Percentiles rank a stretch among this genome's conserved stretches.
Conservation (phyloP, 1,284 basidiomycete genomes). For the Malassezia arunalokei region DNA sequence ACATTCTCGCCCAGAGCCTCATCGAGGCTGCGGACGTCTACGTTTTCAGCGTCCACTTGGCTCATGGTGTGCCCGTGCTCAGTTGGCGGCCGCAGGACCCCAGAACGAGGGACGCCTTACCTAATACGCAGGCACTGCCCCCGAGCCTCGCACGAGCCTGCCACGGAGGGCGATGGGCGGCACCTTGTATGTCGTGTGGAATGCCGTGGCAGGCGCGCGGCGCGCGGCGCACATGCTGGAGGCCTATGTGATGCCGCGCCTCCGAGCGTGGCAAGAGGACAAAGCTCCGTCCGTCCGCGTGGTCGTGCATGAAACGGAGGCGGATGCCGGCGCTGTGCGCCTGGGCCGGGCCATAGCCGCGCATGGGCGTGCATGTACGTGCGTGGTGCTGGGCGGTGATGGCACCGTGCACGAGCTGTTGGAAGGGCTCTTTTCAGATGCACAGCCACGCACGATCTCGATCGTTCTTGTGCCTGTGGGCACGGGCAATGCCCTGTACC, state of each 20-base stretch:
- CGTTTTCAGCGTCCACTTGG: background rate
- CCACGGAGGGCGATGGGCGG: no score
- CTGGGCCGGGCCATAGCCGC: background rate
- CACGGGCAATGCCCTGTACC: slow-evolving; percentile 87
- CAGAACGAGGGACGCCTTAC: background rate
- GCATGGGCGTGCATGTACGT: background rate
- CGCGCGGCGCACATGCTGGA: background rate
- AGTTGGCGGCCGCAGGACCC: no score
- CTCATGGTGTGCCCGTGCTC: background rate
- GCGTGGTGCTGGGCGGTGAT: slow-evolving; percentile 43
- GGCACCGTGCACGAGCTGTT: slow-evolving; percentile 45
- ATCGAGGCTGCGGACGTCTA: background rate
- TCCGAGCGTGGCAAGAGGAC: background rate
- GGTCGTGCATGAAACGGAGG: slow-evolving; percentile 1
- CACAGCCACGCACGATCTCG: background rate
- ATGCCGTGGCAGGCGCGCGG: slow-evolving; percentile 1
- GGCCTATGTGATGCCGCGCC: background rate
- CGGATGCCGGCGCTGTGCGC: background rate
- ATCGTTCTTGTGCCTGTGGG: slow-evolving; percentile 57
- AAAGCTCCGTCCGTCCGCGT: background rate
- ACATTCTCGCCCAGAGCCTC: background rate
- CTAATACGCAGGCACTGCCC: background rate
- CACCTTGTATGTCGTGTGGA: slow-evolving; percentile 2
- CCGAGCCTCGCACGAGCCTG: slow-evolving; percentile 1
- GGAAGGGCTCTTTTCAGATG: slow-evolving; percentile 22